phyloP scores from a whole-genome alignment of 129 eudicot genomes.

The Centella asiatica region DNA sequence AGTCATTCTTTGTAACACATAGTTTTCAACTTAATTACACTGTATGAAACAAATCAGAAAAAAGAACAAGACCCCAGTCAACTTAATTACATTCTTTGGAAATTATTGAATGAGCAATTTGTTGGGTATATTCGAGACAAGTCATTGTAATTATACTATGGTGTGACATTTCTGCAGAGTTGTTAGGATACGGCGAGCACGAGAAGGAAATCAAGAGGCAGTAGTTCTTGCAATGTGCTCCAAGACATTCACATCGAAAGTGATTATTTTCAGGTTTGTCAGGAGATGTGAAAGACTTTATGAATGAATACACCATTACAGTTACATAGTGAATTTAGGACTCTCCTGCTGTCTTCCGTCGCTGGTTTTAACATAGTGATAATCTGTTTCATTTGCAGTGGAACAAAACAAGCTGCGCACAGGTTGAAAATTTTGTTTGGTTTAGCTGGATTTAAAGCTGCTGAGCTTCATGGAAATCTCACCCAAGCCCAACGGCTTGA shows the following conservation, averaged over 20 bases:
- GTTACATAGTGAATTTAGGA: no score
- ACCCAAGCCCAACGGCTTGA: conserved; percentile 95
- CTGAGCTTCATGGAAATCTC: conserved; percentile 90
- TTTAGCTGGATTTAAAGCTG: conserved; percentile 86
- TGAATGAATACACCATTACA: neutral
- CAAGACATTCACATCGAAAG: conserved; percentile 86
- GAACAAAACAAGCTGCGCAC: conserved; percentile 88
- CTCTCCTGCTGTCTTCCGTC: neutral
- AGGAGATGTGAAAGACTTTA: neutral
- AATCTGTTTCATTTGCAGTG: conserved; percentile 34
- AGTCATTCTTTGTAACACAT: no score
- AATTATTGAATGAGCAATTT: neutral
- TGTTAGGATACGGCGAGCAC: conserved; percentile 75
- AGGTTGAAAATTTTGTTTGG: conserved; percentile 89
- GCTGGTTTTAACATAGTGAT: conserved; percentile 4
- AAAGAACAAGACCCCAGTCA: no score
- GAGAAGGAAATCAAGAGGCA: conserved; percentile 90
- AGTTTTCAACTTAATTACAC: no score
- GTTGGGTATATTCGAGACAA: neutral
- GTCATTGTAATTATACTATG: no score
- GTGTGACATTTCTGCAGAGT: conserved; percentile 41
- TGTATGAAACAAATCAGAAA: no score
- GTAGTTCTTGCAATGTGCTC: conserved; percentile 94
- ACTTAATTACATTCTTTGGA: neutral
- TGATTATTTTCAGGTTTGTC: conserved; percentile 70